Conservation (phyloP, 78 protist genomes). For the Dictyostelium firmibasis region DNA sequence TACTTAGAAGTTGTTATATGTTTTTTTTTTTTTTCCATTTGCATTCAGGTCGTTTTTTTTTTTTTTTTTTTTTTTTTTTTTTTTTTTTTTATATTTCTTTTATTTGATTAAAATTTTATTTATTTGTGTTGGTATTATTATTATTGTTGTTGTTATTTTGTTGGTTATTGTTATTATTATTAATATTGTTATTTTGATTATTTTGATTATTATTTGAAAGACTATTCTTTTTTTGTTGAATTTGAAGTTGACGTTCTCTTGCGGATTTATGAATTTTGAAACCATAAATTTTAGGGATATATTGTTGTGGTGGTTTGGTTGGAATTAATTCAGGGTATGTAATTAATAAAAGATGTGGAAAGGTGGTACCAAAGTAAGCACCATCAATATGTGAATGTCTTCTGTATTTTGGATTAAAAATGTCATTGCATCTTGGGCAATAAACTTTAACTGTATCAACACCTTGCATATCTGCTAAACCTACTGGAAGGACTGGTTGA, state of each 20-base stretch:
- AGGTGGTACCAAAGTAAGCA: conserved; percentile 97
- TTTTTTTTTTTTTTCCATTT: not conserved
- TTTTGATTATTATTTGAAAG: not conserved
- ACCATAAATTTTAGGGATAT: conserved; percentile 93
- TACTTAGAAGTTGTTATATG: not conserved
- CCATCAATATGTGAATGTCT: conserved; percentile 94
- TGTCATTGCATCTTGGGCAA: conserved; percentile 96
- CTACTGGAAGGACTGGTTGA: conserved; percentile 96
- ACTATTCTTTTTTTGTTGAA: conserved; percentile 35
- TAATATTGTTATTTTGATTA: not conserved
- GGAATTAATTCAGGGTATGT: conserved; percentile 86
- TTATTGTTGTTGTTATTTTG: not conserved
- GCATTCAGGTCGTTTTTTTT: not conserved
- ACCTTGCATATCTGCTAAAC: conserved; percentile 89
- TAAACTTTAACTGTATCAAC: conserved; percentile 93
- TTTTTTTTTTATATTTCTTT: not conserved
- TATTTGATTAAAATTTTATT: not conserved
- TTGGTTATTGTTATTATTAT: not conserved
- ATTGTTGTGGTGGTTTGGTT: conserved; percentile 42
- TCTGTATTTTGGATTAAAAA: conserved; percentile 81
- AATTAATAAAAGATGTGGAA: conserved; percentile 93
- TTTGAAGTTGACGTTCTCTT: conserved; percentile 52
- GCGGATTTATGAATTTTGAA: conserved; percentile 87
- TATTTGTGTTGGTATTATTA: not conserved
- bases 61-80: not conserved